Evolutionary conservation across 192 early-diverging fungal species (phyloP).

Genomic region (Podila epigama): DNA sequence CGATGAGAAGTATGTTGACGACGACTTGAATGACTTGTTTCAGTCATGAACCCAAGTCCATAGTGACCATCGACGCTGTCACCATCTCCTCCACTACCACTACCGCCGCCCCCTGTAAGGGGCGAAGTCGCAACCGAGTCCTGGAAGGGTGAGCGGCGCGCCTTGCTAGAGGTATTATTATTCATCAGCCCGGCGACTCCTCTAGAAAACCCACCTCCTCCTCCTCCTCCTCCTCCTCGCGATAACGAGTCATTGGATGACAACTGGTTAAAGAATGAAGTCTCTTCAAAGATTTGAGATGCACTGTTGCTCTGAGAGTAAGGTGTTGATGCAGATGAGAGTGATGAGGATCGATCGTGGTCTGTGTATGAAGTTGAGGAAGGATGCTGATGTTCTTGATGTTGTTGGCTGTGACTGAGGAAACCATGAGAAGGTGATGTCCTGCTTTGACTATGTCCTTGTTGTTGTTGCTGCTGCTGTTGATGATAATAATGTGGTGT

Average conservation of each 20-base stretch:
- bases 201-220: neutral
- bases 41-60: conserved; percentile 32
- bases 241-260: conserved; percentile 40
- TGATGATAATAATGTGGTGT: neutral
- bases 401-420: neutral
- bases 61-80: no score
- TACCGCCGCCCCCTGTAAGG: no score
- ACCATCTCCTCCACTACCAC: no score
- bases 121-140: neutral
- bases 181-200: no score
- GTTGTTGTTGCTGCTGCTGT: neutral
- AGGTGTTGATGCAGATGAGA: conserved; percentile 30
- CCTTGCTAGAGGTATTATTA: no score
- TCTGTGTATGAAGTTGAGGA: conserved; percentile 8
- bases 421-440: conserved; percentile 4
- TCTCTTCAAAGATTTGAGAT: conserved; percentile 49
- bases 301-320: conserved; percentile 48
- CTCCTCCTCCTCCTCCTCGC: conserved; percentile 9
- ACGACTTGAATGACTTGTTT: neutral
- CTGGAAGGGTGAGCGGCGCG: neutral
- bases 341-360: conserved; percentile 25
- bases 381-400: neutral
- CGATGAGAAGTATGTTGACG: no score
- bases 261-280: conserved; percentile 43
- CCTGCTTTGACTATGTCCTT: no score